These are phyloP conservation scores for Cystobasidium slooffiae DNA, from an alignment of 1,284 basidiomycete genomes.

Conservation along the genomic window DNA sequence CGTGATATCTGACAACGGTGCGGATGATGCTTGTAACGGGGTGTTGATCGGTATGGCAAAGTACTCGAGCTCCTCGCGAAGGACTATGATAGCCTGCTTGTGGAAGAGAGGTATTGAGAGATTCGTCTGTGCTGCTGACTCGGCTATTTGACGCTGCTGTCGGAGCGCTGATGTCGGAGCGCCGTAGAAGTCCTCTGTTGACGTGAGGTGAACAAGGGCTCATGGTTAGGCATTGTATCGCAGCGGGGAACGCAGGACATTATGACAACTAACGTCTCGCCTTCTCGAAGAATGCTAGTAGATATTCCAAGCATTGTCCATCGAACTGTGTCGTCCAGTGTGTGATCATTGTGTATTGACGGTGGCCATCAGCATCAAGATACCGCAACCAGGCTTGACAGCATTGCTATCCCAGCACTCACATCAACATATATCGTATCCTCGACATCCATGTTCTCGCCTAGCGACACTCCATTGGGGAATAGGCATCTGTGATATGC, in stretches of 20 bases:
- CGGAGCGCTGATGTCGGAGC: constrained; percentile 62
- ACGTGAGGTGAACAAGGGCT: no score
- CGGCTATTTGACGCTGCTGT: constrained; percentile 54
- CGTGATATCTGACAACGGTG: constrained; percentile 1
- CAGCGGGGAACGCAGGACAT: constrained; percentile 61
- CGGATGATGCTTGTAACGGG: background rate
- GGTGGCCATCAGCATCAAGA: background rate
- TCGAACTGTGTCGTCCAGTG: constrained; percentile 72
- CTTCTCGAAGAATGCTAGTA: constrained; percentile 71
- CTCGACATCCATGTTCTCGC: constrained; percentile 83
- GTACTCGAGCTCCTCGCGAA: constrained; percentile 97
- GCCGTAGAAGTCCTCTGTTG: constrained; percentile 82
- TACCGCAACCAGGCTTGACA: background rate
- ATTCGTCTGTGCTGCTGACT: constrained; percentile 64
- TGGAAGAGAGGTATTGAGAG: constrained; percentile 84
- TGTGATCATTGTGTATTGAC: background rate
- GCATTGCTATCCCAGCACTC: constrained; percentile 58
- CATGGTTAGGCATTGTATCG: constrained; percentile 59
- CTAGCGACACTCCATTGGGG: constrained; percentile 81
- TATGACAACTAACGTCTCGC: constrained; percentile 65
- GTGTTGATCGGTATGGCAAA: constrained; percentile 86
- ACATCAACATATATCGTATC: constrained; percentile 96
- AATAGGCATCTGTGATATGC: constrained; percentile 67
- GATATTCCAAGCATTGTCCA: constrained; percentile 82
- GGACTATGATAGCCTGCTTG: constrained; percentile 97